Conservation (phyloP, 2,329 filamentous ascomycete species). For the Plenodomus tracheiphilus region DNA sequence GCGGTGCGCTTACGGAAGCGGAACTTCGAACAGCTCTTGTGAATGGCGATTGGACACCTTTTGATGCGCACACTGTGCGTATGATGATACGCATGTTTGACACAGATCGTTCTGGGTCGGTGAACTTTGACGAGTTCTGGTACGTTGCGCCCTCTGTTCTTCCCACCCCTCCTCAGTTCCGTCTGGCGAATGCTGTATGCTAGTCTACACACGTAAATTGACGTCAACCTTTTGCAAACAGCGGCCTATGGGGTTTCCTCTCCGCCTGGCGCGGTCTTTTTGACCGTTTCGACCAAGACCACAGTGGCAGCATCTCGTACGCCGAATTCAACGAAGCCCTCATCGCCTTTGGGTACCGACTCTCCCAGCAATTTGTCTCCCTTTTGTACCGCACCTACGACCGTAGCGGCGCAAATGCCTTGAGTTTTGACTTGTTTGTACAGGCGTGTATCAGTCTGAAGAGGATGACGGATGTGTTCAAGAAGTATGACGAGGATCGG, state of each 20-base stretch:
- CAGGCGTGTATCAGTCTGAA: conserved; percentile 96
- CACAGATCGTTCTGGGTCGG: conserved; percentile 82
- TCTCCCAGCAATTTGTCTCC: conserved; percentile 81
- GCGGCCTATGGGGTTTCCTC: conserved; percentile 90
- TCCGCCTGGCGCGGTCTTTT: conserved; percentile 93
- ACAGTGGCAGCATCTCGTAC: conserved; percentile 81
- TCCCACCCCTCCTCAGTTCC: background rate
- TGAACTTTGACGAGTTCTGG: conserved; percentile 95
- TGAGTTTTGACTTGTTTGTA: conserved; percentile 87
- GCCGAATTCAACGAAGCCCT: conserved; percentile 88
- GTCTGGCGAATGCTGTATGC: too few relatives aligned
- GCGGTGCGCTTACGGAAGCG: conserved; percentile 79
- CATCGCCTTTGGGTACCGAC: conserved; percentile 86
- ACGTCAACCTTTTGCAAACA: too few relatives aligned
- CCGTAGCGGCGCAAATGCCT: conserved; percentile 51
- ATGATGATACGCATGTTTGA: conserved; percentile 99
- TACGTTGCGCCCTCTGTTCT: conserved; percentile 23
- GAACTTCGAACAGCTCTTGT: conserved; percentile 90
- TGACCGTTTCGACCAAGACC: conserved; percentile 90
- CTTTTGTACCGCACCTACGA: conserved; percentile 89
- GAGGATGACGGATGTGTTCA: conserved; percentile 99
- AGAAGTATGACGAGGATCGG: conserved; percentile 96
- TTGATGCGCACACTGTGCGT: conserved; percentile 89
- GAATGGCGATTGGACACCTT: conserved; percentile 93
- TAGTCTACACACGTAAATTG: too few relatives aligned